Evolutionary conservation across 2,329 filamentous ascomycete species (phyloP).

Genomic region (Phaeoacremonium minimum): DNA sequence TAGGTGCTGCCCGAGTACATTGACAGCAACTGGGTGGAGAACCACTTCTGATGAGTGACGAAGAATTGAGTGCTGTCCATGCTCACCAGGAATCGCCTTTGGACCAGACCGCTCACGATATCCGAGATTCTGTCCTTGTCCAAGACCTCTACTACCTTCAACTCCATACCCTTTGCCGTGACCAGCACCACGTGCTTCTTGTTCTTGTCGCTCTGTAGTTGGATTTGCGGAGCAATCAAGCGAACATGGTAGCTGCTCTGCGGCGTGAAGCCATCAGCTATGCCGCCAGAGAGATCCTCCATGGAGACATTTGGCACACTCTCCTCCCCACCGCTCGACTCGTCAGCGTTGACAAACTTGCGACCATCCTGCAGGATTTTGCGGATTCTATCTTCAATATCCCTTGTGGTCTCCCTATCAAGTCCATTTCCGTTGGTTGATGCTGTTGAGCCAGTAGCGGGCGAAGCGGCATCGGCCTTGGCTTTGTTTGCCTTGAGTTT

Average conservation of each 20-base stretch:
- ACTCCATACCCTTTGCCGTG: constrained; percentile 94
- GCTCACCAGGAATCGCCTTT: constrained; percentile 86
- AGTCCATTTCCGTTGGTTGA: constrained; percentile 34
- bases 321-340: constrained; percentile 26
- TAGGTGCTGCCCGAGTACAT: constrained; percentile 95
- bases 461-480: constrained; percentile 14
- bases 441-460: constrained; percentile 17
- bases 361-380: constrained; percentile 81
- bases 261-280: constrained; percentile 81
- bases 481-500: constrained; percentile 54
- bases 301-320: constrained; percentile 36
- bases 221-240: constrained; percentile 94
- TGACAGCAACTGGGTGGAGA: constrained; percentile 77
- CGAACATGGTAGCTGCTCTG: constrained; percentile 94
- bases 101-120: constrained; percentile 89
- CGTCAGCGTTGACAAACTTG: constrained; percentile 73
- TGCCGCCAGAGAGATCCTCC: constrained; percentile 66
- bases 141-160: constrained; percentile 97
- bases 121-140: constrained; percentile 91
- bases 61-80: constrained; percentile 99
- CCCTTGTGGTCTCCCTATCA: constrained; percentile 54
- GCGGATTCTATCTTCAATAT: constrained; percentile 80
- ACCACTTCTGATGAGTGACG: constrained; percentile 89
- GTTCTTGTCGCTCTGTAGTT: constrained; percentile 98
- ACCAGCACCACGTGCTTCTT: constrained; percentile 95